Base-by-base conservation (phyloP, 768 basidiomycete genomes). In the Lactarius quietus region DNA sequence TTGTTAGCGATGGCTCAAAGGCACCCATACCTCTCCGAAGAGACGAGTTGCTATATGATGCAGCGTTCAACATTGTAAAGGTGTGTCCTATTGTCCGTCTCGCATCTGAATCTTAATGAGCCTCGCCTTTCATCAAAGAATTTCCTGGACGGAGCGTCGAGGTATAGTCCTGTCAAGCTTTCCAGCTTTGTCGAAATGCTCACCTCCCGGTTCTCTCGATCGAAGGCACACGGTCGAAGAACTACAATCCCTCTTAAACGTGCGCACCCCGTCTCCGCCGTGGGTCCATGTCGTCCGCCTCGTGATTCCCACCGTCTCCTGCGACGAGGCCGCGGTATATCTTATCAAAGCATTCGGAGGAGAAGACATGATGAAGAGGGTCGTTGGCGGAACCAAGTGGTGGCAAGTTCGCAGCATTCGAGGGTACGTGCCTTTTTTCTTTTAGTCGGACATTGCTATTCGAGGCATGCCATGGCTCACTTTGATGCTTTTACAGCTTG, bases 381-480 rank as follows among this genome's bases (percentile, higher is more conserved):
- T 93, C 35, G 87, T 94, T 5, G 96, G 96, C 17, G 96, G 96
- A 1, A 84, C 86, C 6, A 95, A 7, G 74, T 98, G 96, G 95
- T 98, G 96, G 96, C 95, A 97, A 76, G 93, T 95, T 38, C 87
- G 95, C 48, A 88, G 90, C n/a, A 73, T 93, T 54, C 78, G 84
- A 59, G 95, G 94, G 94, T 86, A 78, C 73, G 77, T 78, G 29
- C 1, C 14, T 20, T 71, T n/a, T 73, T 71, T n/a, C 73, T 33
- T 33, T 33, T 8, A 33, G 8, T 33, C 33, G 3, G 33, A 4
- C 33, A 4, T 33, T n/a, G n/a, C n/a, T n/a, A n/a, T n/a, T n/a
- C n/a, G n/a, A n/a, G n/a, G n/a, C n/a, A n/a, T n/a, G n/a, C n/a
- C n/a, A n/a, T n/a, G n/a, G n/a, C n/a, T 8, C 33, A 33, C 4